Evolutionary conservation across 2,329 filamentous ascomycete species (phyloP).

Genomic region (Hirsutella rhossiliensis): DNA sequence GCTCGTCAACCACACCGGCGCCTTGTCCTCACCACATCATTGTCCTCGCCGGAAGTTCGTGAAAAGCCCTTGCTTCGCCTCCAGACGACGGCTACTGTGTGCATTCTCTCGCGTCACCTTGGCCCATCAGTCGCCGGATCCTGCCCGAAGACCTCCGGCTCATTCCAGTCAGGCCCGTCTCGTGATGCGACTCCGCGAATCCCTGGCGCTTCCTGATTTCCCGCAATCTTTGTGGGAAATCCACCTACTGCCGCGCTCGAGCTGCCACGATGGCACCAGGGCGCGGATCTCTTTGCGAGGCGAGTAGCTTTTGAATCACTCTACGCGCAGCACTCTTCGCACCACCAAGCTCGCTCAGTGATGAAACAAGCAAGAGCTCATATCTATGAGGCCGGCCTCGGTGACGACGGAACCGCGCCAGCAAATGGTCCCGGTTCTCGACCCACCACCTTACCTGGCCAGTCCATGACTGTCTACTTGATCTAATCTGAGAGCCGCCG

Average conservation of each 20-base stretch:
- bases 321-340: not conserved
- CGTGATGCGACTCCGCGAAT: not conserved
- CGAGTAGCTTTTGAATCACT: not conserved
- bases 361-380: slow-evolving; percentile 21
- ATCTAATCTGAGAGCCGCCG: slow-evolving; percentile 48
- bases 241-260: no score
- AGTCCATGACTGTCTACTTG: slow-evolving; percentile 38
- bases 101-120: not conserved
- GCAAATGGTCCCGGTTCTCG: slow-evolving; percentile 31
- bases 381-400: slow-evolving; percentile 18
- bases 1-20: no score
- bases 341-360: not conserved
- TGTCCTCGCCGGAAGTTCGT: no score
- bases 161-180: not conserved
- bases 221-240: no score
- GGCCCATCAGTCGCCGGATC: not conserved
- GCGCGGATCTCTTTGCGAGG: not conserved
- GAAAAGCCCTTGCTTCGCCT: no score
- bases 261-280: not conserved
- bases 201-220: not conserved
- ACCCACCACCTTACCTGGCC: slow-evolving; percentile 11
- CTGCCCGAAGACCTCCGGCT: not conserved
- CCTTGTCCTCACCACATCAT: no score
- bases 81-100: no score
- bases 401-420: slow-evolving; percentile 37